These are phyloP conservation scores for Colletotrichum higginsianum DNA, from an alignment of 2,329 filamentous ascomycete species.

Conservation along the genomic window DNA sequence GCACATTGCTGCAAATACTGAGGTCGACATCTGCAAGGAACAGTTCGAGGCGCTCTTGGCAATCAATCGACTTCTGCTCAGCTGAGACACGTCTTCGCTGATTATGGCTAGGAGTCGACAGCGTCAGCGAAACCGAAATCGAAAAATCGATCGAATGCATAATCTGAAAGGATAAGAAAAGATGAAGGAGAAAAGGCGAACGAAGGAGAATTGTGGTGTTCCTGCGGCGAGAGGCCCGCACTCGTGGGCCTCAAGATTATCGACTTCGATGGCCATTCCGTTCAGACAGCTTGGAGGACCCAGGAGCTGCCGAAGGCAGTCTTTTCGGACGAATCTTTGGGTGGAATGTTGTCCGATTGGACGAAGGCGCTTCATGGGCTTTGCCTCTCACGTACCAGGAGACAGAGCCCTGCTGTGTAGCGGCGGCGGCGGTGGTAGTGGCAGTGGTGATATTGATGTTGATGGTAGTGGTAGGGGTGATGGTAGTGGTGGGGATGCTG, in stretches of 20 bases:
- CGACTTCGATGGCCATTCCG: background rate
- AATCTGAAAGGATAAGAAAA: background rate
- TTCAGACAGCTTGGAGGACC: background rate
- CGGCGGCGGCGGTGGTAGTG: background rate
- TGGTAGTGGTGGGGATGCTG: no score
- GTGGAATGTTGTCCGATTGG: background rate
- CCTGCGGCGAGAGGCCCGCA: background rate
- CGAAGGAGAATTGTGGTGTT: background rate
- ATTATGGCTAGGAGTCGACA: background rate
- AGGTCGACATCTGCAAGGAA: background rate
- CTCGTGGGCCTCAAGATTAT: background rate
- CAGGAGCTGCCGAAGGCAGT: no score
- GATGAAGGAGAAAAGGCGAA: background rate
- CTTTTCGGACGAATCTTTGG: no score
- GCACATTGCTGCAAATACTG: background rate
- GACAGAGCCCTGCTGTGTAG: background rate
- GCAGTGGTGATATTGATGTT: no score
- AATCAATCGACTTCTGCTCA: background rate
- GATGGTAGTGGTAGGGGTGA: no score
- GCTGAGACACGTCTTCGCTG: no score
- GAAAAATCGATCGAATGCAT: background rate
- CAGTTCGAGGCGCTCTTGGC: background rate
- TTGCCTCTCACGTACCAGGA: background rate
- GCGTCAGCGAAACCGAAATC: background rate
- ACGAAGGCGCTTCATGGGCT: background rate